A percentile compares a stretch with the other conserved stretches of the same genome.
phyloP scores from a whole-genome alignment of 257 asterid species.

The Solanum sejunctum region DNA sequence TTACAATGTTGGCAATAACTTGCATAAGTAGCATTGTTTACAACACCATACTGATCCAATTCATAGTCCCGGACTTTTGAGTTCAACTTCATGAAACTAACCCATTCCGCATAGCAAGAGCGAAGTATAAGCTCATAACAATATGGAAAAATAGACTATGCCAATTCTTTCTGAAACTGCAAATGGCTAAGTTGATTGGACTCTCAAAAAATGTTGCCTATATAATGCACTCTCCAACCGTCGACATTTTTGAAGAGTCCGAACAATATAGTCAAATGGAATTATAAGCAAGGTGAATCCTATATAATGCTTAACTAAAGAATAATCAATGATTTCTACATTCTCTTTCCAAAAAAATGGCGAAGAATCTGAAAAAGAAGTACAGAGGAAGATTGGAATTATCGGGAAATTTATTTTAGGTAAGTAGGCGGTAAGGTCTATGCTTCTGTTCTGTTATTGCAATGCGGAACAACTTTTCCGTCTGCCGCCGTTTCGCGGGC shows the following conservation, averaged over 20 bases:
- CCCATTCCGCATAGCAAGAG: conserved; percentile 33
- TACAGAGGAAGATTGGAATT: neutral
- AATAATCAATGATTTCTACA: neutral
- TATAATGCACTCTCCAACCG: too few relatives aligned
- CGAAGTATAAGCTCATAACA: neutral
- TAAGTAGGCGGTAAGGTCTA: neutral
- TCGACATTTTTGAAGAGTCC: too few relatives aligned
- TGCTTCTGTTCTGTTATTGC: neutral
- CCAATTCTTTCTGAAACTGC: neutral
- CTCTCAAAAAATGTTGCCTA: too few relatives aligned
- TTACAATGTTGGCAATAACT: conserved; percentile 94
- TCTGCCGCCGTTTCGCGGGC: too few relatives aligned
- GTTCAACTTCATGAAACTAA: conserved; percentile 57
- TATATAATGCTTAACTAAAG: neutral
- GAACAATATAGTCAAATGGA: neutral
- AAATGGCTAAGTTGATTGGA: neutral
- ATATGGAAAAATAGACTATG: neutral
- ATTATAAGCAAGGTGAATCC: neutral
- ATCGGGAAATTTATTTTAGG: neutral
- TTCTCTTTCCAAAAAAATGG: neutral
- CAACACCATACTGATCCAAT: conserved; percentile 90
- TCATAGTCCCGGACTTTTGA: conserved; percentile 84
- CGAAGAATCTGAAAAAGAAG: neutral
- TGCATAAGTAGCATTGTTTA: conserved; percentile 73
- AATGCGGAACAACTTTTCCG: neutral